Conservation (phyloP, 352 stramenopile species). For the Vaucheria bursata region DNA sequence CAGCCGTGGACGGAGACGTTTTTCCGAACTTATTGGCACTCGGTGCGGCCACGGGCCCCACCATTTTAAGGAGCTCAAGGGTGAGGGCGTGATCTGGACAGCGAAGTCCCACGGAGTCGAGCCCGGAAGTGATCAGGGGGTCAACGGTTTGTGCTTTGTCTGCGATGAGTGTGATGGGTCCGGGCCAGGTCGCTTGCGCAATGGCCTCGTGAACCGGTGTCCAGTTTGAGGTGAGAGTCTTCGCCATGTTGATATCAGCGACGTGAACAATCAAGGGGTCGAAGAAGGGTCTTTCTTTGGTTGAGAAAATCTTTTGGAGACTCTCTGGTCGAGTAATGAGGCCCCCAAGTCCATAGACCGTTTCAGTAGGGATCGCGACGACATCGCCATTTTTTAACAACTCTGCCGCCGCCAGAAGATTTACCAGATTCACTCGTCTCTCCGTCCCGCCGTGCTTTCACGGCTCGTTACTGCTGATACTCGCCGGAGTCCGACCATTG, state of each 20-base stretch:
- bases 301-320: neutral
- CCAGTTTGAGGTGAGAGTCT: neutral
- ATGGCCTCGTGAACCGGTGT: neutral
- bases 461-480: neutral
- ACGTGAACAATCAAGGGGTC: neutral
- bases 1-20: neutral
- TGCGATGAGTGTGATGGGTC: neutral
- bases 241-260: neutral
- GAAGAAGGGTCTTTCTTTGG: neutral
- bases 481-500: neutral
- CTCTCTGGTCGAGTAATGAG: neutral
- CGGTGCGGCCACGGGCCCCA: neutral
- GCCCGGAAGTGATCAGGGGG: neutral
- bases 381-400: neutral
- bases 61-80: neutral
- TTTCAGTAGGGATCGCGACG: neutral
- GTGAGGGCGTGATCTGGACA: neutral
- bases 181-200: neutral
- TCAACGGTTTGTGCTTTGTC: neutral
- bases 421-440: neutral
- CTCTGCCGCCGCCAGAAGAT: neutral
- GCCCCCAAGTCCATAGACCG: neutral
- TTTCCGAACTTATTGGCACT: conserved; percentile 2
- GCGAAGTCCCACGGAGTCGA: neutral
- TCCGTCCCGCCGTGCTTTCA: too few species aligned